These are phyloP conservation scores for Septoria petroselini DNA, from an alignment of 2,329 filamentous ascomycete genomes.

Conservation along the genomic window DNA sequence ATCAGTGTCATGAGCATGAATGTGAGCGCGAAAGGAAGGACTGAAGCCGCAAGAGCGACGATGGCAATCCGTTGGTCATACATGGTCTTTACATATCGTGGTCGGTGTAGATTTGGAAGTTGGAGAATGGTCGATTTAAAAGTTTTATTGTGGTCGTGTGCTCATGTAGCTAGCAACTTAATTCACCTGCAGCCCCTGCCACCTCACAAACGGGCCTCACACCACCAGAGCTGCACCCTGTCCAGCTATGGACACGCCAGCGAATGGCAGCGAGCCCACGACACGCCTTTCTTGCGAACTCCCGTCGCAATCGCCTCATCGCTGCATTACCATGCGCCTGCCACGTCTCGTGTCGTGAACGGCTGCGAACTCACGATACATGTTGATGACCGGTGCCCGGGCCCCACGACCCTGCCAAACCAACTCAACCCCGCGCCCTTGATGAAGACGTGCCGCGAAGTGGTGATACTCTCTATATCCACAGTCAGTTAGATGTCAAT, in stretches of 20 bases:
- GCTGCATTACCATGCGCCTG: too few relatives aligned
- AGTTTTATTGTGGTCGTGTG: too few relatives aligned
- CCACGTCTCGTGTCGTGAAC: too few relatives aligned
- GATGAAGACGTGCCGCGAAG: background rate
- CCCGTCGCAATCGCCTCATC: too few relatives aligned
- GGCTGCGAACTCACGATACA: background rate
- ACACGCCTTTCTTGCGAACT: background rate
- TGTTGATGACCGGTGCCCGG: background rate
- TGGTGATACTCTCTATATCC: too few relatives aligned
- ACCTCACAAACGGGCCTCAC: too few relatives aligned
- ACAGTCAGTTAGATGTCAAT: too few relatives aligned
- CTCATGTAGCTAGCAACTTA: too few relatives aligned
- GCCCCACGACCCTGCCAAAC: background rate
- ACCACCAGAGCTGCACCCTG: too few relatives aligned
- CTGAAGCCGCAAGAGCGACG: background rate
- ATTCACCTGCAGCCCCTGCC: too few relatives aligned
- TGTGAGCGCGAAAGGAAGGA: background rate
- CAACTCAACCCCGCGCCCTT: background rate
- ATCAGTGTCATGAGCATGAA: conserved; percentile 8
- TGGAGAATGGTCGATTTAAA: background rate
- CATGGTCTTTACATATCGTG: background rate
- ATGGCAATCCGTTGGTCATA: background rate
- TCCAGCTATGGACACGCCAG: background rate
- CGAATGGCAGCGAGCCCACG: background rate
- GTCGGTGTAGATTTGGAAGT: too few relatives aligned